Evolutionary conservation across 169 alveolate genomes (phyloP), one percentile per base, ranked within the genome.

Genomic region (Plasmodium ovale): DNA sequence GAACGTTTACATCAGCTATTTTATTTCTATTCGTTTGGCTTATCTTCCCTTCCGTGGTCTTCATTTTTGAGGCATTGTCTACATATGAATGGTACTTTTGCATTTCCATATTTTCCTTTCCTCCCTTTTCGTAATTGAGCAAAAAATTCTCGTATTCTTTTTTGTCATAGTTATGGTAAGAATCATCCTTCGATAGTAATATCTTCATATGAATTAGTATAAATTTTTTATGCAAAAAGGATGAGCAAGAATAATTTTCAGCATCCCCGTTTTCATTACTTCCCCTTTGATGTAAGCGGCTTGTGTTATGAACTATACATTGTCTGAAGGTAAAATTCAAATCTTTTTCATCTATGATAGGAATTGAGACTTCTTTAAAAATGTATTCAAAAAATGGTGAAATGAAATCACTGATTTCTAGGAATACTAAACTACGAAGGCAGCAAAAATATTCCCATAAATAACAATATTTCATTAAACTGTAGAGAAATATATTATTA

Each of bases 361-460:
- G 91, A 25, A 25, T 23, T 14, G 56, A 60, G n/a, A 21, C 51
- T 59, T 85, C 87, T 59, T 85, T 85, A 85, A 85, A 85, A 85
- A 85, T 69, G 33, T 56, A 49, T 64, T 85, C 91, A 54, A 85
- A 85, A 69, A 85, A 85, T 14, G 91, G 87, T 3, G 53, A 39
- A n/a, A 85, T 69, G 59, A 23, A 85, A 68, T 85, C 91, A 85
- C 39, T 33, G 4, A 85, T 85, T 85, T 85, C 91, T n/a, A 85
- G 67, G 62, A 68, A 85, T 53, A 69, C 87, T 69, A 85, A 39
- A 85, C 91, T 85, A 35, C 91, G 91, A 53, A 85, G 56, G 56
- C 91, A 85, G 14, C 69, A 54, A 58, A 85, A 85, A 23, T 85
- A 85, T 56, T 85, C 91, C 29, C 67, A 68, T 3, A 85, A 53